These are phyloP conservation scores for Periconia macrospinosa DNA, from an alignment of 2,329 filamentous ascomycete genomes.

Conservation along the genomic window DNA sequence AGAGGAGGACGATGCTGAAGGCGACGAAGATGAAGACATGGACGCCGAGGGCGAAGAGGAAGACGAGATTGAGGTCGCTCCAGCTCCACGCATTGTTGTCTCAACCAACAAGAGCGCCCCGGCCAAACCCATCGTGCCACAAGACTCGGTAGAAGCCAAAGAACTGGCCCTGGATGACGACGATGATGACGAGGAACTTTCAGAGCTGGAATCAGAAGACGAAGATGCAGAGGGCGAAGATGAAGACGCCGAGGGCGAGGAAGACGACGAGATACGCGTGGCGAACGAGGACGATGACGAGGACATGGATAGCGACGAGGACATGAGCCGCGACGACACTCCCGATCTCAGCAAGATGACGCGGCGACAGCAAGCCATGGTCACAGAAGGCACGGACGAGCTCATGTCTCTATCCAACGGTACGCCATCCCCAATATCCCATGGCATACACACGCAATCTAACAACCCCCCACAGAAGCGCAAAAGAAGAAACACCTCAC, in stretches of 20 bases:
- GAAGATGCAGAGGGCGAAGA: constrained; percentile 52
- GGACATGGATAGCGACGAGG: constrained; percentile 55
- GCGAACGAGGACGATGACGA: constrained; percentile 40
- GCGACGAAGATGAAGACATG: constrained; percentile 43
- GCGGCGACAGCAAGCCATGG: constrained; percentile 65
- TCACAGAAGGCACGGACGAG: constrained; percentile 55
- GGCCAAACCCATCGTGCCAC: constrained; percentile 42
- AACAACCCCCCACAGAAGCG: constrained; percentile 53
- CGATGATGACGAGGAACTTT: constrained; percentile 48
- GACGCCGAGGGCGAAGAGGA: constrained; percentile 36
- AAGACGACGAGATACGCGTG: constrained; percentile 47
- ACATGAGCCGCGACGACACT: constrained; percentile 59
- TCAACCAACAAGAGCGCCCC: constrained; percentile 22
- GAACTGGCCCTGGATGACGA: constrained; percentile 54
- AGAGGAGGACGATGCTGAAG: constrained; percentile 42
- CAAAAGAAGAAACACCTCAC: constrained; percentile 73
- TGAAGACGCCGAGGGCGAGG: constrained; percentile 47
- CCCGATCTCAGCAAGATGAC: constrained; percentile 69
- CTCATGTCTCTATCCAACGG: constrained; percentile 60
- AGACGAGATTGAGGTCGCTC: constrained; percentile 25
- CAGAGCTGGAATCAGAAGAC: constrained; percentile 44
- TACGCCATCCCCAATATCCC: constrained; percentile 28
- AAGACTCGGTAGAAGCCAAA: constrained; percentile 51
- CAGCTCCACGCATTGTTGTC: constrained; percentile 30
- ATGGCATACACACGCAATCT: neutral